These are phyloP conservation scores for Calonectria pauciramosa DNA, from an alignment of 2,329 filamentous ascomycete genomes.

Conservation along the genomic window DNA sequence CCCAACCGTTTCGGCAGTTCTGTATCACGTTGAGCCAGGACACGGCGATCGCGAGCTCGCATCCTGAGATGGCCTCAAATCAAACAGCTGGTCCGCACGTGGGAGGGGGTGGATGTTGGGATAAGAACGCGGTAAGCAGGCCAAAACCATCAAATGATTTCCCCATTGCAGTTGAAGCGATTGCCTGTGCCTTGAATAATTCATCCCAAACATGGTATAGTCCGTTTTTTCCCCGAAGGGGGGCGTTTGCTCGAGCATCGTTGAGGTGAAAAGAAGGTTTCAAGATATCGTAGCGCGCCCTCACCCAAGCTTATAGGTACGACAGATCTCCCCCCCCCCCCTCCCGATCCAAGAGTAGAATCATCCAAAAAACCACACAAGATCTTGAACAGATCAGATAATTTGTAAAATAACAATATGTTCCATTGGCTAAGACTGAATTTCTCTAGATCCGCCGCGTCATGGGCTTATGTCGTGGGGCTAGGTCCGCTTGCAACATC, in stretches of 20 bases:
- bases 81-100: no score
- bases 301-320: not conserved
- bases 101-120: no score
- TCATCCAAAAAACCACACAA: no score
- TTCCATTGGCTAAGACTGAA: no score
- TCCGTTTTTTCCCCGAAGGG: not conserved
- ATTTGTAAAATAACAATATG: not conserved
- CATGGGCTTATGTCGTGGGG: not conserved
- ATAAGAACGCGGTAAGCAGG: not conserved
- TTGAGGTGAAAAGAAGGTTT: not conserved
- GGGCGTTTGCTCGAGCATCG: no score
- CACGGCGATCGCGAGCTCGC: not conserved
- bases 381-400: not conserved
- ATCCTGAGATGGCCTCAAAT: not conserved
- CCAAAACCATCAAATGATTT: not conserved
- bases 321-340: not conserved
- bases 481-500: no score
- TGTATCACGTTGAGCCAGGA: no score
- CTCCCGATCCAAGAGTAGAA: not conserved
- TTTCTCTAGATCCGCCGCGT: not conserved
- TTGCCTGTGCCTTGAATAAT: not conserved
- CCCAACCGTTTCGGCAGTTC: not conserved
- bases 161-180: no score
- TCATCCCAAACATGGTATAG: no score
- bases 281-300: not conserved